Percentiles rank a stretch among this genome's conserved stretches.
Conservation (phyloP, 345 rosid species). For the Barbarea vulgaris region DNA sequence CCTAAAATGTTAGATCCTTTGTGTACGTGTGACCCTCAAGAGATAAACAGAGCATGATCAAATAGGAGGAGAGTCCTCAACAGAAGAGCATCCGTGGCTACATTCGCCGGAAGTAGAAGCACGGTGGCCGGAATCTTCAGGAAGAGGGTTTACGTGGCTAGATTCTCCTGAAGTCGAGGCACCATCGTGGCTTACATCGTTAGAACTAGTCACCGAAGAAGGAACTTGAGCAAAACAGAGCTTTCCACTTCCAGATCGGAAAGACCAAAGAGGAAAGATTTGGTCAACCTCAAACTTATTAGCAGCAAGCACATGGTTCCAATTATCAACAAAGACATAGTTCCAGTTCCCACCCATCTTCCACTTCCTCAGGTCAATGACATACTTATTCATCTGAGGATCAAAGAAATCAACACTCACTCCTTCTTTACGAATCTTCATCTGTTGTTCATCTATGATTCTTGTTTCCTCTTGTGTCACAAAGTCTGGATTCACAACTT, state of each 20-base stretch:
- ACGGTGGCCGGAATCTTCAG: background rate
- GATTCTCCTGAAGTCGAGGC: background rate
- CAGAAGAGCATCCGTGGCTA: background rate
- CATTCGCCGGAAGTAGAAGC: background rate
- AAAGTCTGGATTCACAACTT: background rate
- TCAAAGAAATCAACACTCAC: conserved; percentile 13
- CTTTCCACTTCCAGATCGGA: conserved; percentile 8
- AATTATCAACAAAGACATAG: background rate
- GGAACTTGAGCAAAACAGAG: conserved; percentile 9
- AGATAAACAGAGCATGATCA: background rate
- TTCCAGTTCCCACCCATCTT: background rate
- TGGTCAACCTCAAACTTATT: background rate
- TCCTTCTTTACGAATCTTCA: background rate
- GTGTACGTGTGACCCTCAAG: background rate
- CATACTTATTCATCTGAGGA: background rate
- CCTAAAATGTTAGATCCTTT: background rate
- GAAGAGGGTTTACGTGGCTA: background rate
- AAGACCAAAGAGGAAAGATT: conserved; percentile 13
- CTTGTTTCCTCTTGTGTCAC: background rate
- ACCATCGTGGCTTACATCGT: background rate
- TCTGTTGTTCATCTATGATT: background rate
- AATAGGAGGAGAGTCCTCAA: background rate
- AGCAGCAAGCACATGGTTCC: conserved; percentile 12
- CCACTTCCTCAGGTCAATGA: conserved; percentile 22
- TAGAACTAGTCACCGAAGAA: background rate